Evolutionary conservation across 2,329 filamentous ascomycete species (phyloP), one percentile per base, ranked within the genome.

Genomic region (Endocalyx cinctus): DNA sequence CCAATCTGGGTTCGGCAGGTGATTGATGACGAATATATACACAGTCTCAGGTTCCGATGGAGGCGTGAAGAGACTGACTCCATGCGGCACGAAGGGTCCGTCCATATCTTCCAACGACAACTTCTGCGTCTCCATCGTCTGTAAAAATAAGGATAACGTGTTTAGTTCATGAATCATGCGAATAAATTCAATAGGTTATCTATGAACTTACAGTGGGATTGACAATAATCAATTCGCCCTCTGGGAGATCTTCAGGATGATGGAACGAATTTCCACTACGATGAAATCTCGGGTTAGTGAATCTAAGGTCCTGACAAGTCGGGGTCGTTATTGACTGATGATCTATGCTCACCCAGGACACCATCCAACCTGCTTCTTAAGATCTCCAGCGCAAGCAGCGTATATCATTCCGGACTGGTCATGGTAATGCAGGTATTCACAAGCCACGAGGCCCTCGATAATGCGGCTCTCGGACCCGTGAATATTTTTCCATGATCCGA

Each of bases 21-120:
- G 78, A 42, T 82, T 82, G 31, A 82, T 53, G 0, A 72, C 76
- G 34, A 74, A 75, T 29, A 82, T 72, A 42, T 77, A 81, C 5
- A 81, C 69, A 3, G 46, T 46, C 3, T 63, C 45, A 0, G 64
- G 66, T 39, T 79, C 73, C 4, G 61, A 51, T 3, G 47, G 44
- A 1, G 44, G 28, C 1, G 35, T 42, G 13, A 77, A 63, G 6
- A 82, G 62, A 37, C 77, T 74, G 39, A 82, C 75, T 2, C 77
- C 77, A 41, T 82, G 77, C 0, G 77, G 77, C 5, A 72, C 47
- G 31, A 80, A 78, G 0, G 73, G 62, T 0, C 64, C 63, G 2
- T 65, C 38, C 40, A 79, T 81, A 33, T 69, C 65, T 6, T 67
- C 57, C 12, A 79, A 64, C 0, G 47, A 41, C 4, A 82, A 59